Evolutionary conservation across 73 alveolate genomes (phyloP).

Genomic region (Paramecium sexaurelia): DNA sequence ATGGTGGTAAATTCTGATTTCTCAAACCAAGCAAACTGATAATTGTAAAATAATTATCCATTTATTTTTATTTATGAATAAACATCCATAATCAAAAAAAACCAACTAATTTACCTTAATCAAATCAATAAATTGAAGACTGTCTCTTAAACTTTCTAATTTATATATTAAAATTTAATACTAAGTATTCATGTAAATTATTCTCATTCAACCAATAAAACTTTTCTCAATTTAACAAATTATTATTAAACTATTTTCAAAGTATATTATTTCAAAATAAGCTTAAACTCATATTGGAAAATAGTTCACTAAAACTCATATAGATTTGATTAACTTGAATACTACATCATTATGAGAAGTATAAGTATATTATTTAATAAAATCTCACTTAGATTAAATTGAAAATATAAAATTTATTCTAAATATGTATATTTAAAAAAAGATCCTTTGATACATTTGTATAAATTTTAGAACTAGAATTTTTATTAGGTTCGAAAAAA

Average conservation of each 20-base stretch:
- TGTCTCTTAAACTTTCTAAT: not conserved
- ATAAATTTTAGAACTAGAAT: too few relatives aligned
- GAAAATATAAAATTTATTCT: too few relatives aligned
- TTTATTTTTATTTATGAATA: conserved; percentile 11
- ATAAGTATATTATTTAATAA: too few relatives aligned
- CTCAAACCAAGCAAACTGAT: conserved; percentile 68
- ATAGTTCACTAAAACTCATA: not conserved
- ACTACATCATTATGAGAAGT: too few relatives aligned
- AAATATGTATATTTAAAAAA: too few relatives aligned
- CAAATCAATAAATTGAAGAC: not conserved
- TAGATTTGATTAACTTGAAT: too few relatives aligned
- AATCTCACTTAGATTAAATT: too few relatives aligned
- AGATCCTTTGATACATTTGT: too few relatives aligned
- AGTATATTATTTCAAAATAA: not conserved
- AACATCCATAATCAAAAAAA: not conserved
- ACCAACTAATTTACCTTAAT: conserved; percentile 36
- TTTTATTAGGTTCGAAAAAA: too few relatives aligned
- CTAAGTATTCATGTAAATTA: not conserved
- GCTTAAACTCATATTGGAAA: not conserved
- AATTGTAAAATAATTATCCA: conserved; percentile 71
- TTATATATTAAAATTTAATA: conserved; percentile 25
- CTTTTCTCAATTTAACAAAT: not conserved
- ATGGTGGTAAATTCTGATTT: conserved; percentile 67
- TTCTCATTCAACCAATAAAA: not conserved
- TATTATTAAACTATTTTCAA: not conserved